Evolutionary conservation across 148 eudicot species (phyloP), one percentile per base, ranked within the genome.

Genomic region (Rhododendron griersonianum): DNA sequence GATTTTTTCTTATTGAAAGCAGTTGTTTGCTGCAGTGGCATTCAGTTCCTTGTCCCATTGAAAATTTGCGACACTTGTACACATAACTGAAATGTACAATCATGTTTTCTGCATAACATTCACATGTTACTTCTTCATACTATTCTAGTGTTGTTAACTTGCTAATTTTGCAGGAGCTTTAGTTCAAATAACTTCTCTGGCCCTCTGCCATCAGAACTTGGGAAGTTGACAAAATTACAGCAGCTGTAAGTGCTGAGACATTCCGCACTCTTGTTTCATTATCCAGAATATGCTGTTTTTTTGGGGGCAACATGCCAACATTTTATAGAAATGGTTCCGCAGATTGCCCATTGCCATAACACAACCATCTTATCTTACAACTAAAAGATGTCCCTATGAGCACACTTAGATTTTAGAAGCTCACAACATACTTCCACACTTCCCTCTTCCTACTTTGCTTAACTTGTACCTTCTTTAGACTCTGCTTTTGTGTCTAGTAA

Each of bases 181-280:
- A 39, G 33, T 95, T 85, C 93, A 59, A 96, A 93, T 86, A 95
- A 92, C 84, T 95, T 95, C 87, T 89, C 93, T 83, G 98, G 98
- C 3, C 87, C 97, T 78, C 75, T 96, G 78, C 99, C 99, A 81
- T 85, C 97, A 71, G 94, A 92, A 85, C 86, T 96, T 74, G 99
- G 96, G 81, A 92, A 89, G 81, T 90, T 94, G 75, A 84, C 81
- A 28, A 92, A 71, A 81, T 86, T 96, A 85, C 39, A 84, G 74
- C 93, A 92, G 78, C 50, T 95, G 99, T 96, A 89, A 91, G 97
- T 90, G 39, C 41, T 30, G 37, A 71, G 8, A 71, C 39, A 30
- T 30, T 30, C 76, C 18, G 18, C 19, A 30, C 18, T 30, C 7
- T 30, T 28, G 37, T 13, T 71, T 71, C 39, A 14, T 71, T 71